These are phyloP conservation scores for Cyclotella kingstonii DNA, from an alignment of 108 stramenopile species.

Conservation along the genomic window DNA sequence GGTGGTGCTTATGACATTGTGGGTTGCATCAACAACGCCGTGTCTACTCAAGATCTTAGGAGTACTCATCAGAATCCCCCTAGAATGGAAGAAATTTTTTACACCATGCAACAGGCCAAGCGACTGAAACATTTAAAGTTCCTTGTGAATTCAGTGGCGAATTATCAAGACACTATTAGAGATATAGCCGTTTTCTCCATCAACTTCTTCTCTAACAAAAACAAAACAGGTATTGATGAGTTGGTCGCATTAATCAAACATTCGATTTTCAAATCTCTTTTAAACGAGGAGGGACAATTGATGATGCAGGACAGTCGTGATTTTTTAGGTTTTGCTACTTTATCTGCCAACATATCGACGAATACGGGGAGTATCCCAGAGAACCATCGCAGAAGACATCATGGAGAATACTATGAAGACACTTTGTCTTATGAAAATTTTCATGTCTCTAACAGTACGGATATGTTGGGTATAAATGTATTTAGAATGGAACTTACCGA, in stretches of 20 bases:
- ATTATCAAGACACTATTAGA: slow-evolving; percentile 22
- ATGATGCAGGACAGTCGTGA: neutral
- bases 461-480: too few relatives aligned
- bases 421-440: too few relatives aligned
- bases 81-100: slow-evolving; percentile 9
- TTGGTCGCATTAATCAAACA: slow-evolving; percentile 12
- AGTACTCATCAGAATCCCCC: neutral
- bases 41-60: neutral
- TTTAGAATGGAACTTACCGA: too few relatives aligned
- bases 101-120: slow-evolving; percentile 18
- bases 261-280: slow-evolving; percentile 4
- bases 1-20: slow-evolving; percentile 28
- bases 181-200: slow-evolving; percentile 11
- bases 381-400: too few relatives aligned
- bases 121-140: neutral
- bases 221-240: slow-evolving; percentile 18
- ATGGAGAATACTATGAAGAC: too few relatives aligned
- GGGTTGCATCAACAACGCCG: slow-evolving; percentile 14
- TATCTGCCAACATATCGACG: too few relatives aligned
- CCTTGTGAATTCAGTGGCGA: slow-evolving; percentile 7
- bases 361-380: too few relatives aligned
- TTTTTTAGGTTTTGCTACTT: slow-evolving; percentile 19
- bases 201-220: slow-evolving; percentile 23
- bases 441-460: too few relatives aligned
- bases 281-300: neutral